Conservation (phyloP, 2,329 filamentous ascomycete genomes). For the Emmonsia crescens region DNA sequence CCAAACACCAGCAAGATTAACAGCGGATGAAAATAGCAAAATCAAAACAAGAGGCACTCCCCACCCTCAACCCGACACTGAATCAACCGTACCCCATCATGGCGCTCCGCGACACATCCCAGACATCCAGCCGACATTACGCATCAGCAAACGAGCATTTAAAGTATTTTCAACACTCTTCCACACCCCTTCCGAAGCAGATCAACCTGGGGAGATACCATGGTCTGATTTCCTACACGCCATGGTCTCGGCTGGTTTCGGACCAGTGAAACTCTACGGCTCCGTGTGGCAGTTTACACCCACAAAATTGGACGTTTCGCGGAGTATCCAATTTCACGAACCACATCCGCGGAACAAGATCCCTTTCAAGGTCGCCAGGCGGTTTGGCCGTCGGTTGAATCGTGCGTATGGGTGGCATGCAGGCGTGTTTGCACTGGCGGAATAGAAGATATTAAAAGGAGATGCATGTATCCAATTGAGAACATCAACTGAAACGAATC, state of each 20-base stretch:
- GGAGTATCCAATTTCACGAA: conserved; percentile 49
- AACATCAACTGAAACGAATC: neutral
- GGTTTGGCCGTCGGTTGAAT: conserved; percentile 39
- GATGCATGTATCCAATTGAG: too few relatives aligned
- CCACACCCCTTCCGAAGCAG: conserved; percentile 20
- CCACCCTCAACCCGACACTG: neutral
- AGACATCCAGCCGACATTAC: conserved; percentile 19
- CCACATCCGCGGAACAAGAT: conserved; percentile 47
- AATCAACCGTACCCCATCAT: neutral
- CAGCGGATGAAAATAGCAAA: neutral
- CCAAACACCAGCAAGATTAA: neutral
- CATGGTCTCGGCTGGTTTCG: conserved; percentile 40
- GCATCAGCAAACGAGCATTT: conserved; percentile 25
- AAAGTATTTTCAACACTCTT: conserved; percentile 36
- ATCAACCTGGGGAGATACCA: conserved; percentile 37
- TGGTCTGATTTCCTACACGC: conserved; percentile 46
- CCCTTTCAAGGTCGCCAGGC: conserved; percentile 35
- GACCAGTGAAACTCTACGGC: conserved; percentile 46
- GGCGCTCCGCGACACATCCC: neutral
- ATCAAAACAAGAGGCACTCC: conserved; percentile 4
- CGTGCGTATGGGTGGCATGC: conserved; percentile 34
- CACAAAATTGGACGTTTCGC: conserved; percentile 27
- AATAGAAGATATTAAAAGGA: neutral
- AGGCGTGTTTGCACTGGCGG: conserved; percentile 4
- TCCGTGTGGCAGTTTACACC: conserved; percentile 50